Conservation (phyloP, 2,329 filamentous ascomycete species). For the Colletotrichum spaethianum region DNA sequence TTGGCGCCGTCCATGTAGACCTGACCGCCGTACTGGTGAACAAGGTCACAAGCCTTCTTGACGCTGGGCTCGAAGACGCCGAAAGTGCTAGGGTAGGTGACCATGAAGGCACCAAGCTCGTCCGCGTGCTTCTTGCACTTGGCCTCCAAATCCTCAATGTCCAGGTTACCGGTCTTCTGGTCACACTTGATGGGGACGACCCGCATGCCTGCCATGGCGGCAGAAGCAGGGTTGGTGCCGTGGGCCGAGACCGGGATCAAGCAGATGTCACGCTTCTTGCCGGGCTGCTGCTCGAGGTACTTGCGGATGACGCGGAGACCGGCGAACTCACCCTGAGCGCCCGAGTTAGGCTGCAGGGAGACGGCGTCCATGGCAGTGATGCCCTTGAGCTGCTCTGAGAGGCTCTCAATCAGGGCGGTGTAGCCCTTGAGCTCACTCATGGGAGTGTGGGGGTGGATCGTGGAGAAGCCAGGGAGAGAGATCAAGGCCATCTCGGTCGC, state of each 20-base stretch:
- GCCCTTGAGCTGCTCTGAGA: slow-evolving; percentile 82
- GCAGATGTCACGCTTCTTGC: slow-evolving; percentile 88
- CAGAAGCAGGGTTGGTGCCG: slow-evolving; percentile 95
- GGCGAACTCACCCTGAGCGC: slow-evolving; percentile 94
- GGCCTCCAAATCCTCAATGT: slow-evolving; percentile 85
- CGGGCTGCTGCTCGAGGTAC: slow-evolving; percentile 79
- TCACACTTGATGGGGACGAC: slow-evolving; percentile 95
- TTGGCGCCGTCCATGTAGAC: slow-evolving; percentile 99
- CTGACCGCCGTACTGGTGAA: slow-evolving; percentile 90
- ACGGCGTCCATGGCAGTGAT: slow-evolving; percentile 94
- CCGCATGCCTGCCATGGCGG: slow-evolving; percentile 95
- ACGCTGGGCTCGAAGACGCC: slow-evolving; percentile 94
- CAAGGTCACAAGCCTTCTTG: slow-evolving; percentile 86
- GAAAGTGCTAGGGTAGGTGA: slow-evolving; percentile 96
- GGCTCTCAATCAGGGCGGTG: slow-evolving; percentile 75
- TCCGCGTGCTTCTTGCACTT: slow-evolving; percentile 92
- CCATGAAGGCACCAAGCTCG: slow-evolving; percentile 92
- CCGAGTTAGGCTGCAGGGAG: slow-evolving; percentile 94
- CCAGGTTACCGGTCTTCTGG: slow-evolving; percentile 87
- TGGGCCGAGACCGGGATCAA: slow-evolving; percentile 96
- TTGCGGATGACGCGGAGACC: slow-evolving; percentile 90
- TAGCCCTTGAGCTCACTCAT: slow-evolving; percentile 77
- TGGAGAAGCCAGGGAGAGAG: slow-evolving; percentile 81
- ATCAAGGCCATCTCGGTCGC: slow-evolving; percentile 94
- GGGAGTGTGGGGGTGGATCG: slow-evolving; percentile 86